Evolutionary conservation across 805 yeast genomes (phyloP), one percentile per base, ranked within the genome.

Genomic region (Yamadazyma sp.): DNA sequence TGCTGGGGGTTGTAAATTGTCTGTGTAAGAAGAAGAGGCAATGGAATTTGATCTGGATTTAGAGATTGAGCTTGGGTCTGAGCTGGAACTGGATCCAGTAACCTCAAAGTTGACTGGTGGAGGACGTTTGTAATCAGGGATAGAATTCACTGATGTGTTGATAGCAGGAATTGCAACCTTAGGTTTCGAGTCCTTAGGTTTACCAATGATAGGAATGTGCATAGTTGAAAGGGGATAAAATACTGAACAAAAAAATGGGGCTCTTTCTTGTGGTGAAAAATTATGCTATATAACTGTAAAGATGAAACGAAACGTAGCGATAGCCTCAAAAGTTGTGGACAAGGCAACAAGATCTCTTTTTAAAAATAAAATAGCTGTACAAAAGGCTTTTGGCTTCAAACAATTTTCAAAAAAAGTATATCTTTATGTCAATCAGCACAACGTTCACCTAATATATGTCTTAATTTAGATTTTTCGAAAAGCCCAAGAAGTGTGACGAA

Each of bases 121-220:
- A 6, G 40, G 40, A 9, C 40, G 24, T 20, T 37, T 37, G 28
- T 37, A 37, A 24, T 37, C 40, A 13, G 35, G 35, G n/a, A 37
- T 32, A 2, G 23, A 15, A 4, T 28, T 13, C 5, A n/a, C 4
- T 4, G 33, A 5, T 14, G 38, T 33, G 30, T 34, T 29, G 14
- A 25, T 33, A 12, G 28, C 4, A 13, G 40, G 40, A 15, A 29
- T 26, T 12, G 27, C 11, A 8, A 29, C 17, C 5, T 20, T 36
- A 7, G 30, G 8, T 10, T 16, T 13, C 21, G n/a, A 22, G 18
- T 29, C 31, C 13, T 29, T 37, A n/a, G 23, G n/a, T 19, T 31
- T 31, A 10, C 36, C 30, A 6, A 37, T 21, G 10, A 31, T 16
- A 9, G 40, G 40, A 10, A 37, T 31, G 8, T 37, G 40, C 40